These are phyloP conservation scores for Osmanthus fragrans DNA, from an alignment of 257 asterid species.

Conservation along the genomic window DNA sequence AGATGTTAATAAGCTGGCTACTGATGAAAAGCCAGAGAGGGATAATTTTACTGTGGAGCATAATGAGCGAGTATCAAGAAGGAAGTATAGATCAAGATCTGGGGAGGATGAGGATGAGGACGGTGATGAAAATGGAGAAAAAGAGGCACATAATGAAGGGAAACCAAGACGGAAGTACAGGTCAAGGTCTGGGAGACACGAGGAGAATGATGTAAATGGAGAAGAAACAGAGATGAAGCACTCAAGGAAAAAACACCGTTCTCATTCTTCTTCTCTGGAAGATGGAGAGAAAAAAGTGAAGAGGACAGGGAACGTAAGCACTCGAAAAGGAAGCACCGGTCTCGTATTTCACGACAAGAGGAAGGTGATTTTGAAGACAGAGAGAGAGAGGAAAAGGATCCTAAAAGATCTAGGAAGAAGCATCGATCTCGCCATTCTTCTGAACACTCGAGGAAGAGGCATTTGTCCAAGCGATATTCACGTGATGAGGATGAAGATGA, in stretches of 20 bases:
- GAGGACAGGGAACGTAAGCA: constrained; percentile 32
- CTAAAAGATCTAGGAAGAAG: constrained; percentile 43
- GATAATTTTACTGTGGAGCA: constrained; percentile 45
- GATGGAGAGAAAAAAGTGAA: constrained; percentile 36
- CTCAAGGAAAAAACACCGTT: constrained; percentile 31
- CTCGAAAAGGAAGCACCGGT: constrained; percentile 33
- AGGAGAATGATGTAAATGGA: constrained; percentile 35
- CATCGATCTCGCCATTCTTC: constrained; percentile 36
- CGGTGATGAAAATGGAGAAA: constrained; percentile 23
- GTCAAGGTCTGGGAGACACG: constrained; percentile 47
- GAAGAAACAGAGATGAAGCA: constrained; percentile 30
- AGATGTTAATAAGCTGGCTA: constrained; percentile 31
- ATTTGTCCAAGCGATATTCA: constrained; percentile 40
- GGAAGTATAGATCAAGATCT: constrained; percentile 47
- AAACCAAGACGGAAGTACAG: constrained; percentile 43
- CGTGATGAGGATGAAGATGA: constrained; percentile 30
- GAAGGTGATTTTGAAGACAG: constrained; percentile 34
- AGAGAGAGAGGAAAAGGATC: constrained; percentile 32
- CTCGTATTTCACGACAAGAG: constrained; percentile 27
- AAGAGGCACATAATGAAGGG: constrained; percentile 27
- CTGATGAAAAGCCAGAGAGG: constrained; percentile 31
- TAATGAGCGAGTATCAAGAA: constrained; percentile 29
- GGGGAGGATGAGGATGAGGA: constrained; percentile 30
- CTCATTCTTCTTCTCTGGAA: constrained; percentile 40
- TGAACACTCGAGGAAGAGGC: constrained; percentile 46